Base-by-base conservation (phyloP, 2,329 filamentous ascomycete genomes). In the Coniella vitis region DNA sequence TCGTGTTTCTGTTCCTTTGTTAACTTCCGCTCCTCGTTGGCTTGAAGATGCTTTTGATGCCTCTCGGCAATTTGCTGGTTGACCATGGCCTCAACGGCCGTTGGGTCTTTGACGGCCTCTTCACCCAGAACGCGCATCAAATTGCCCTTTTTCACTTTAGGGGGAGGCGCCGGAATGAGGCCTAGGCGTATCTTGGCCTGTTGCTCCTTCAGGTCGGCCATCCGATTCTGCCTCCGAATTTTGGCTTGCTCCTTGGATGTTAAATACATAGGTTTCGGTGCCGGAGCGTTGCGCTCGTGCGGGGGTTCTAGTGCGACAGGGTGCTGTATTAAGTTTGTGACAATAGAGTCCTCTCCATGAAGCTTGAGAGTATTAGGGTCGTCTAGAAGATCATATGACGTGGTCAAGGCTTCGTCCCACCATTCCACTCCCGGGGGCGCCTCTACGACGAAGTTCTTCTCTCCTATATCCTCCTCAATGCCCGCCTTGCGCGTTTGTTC, bases 91-190 rank as follows among this genome's bases (percentile, higher is more conserved):
- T 98, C 93, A 39, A 98, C 93, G 4, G 93, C 93, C 1, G 94
- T 98, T 7, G 93, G 93, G 67, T 98, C 93, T 63, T 95, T 94
- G 57, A 98, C 91, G 16, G 78, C 78, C 67, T 89, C 85, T 63
- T 96, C 89, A 54, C 93, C 93, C 48, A 96, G 76, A 25, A 98
- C 93, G 50, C 90, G 85, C 93, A 98, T 98, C 63, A 98, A 79
- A 65, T 98, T 98, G 50, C 86, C 87, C 67, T 94, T 94, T 70
- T 96, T 97, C 58, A 98, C 89, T 68, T 97, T 98, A 10, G 93
- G 91, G 21, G 90, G 86, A 22, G 90, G 90, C 17, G 91, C 88
- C 3, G 90, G 89, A 52, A 91, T 85, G 13, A 98, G 76, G 17
- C 93, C 93, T 10, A 98, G 74, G 51, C 91, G 80, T 54, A 97